Base-by-base conservation (phyloP, 2,329 filamentous ascomycete species). In the Ophiostoma himal-ulmi region DNA sequence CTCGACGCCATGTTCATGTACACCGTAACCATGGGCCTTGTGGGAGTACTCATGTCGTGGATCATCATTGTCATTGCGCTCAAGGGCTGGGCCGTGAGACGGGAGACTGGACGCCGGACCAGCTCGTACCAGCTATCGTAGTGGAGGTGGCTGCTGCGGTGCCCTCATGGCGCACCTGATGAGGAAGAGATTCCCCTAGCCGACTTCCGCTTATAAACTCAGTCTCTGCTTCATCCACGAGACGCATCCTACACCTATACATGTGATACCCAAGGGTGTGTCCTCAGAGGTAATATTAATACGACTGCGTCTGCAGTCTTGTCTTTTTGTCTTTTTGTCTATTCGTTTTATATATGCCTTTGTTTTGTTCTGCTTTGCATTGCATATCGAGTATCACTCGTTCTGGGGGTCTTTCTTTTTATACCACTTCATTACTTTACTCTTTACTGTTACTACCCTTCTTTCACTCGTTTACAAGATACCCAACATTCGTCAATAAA, bases 1-100 rank as follows among this genome's bases (percentile, higher is more conserved):
- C 82, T 97, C 20, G 91, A 97, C 76, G 92, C 92, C 73, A 97
- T 97, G 93, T 95, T 97, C 79, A 87, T 93, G 72, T 96, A 97
- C 80, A 97, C 93, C 0, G 86, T 97, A 44, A 91, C 89, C 11
- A 91, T 96, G 86, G 94, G 94, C 1, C 78, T 96, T 7, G 91
- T 93, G 1, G 90, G 89, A 1, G 83, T 97, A 68, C 79, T 96
- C 68, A 94, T 97, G 91, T 89, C 93, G 0, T 97, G 92, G 89
- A 86, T 91, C 69, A 85, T 96, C 26, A 76, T 93, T 37, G 82
- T 91, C 13, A 86, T 97, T 72, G 90, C 93, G 36, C 81, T 97
- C 77, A 97, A 97, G 80, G 94, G 93, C 36, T 96, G 93, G 93
- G 93, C 92, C 5, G 80, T 87, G 20, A 82, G 84, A 68, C 80